A percentile compares a stretch with the other conserved stretches of the same genome.
Evolutionary conservation across 2,329 filamentous ascomycete species (phyloP).

Genomic region (Xylariales sp.): DNA sequence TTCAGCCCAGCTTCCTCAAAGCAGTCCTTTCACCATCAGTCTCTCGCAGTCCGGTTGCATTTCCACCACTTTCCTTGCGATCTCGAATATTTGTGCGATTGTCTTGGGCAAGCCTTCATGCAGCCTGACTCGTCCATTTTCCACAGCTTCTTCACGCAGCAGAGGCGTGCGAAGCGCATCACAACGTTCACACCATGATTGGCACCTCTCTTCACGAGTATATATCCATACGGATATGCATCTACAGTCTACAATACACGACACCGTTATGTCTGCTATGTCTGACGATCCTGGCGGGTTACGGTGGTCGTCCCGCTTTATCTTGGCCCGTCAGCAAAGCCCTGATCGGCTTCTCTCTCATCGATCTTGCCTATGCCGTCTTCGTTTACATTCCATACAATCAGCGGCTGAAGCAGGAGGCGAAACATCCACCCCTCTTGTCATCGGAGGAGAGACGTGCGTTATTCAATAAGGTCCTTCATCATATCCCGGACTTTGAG

Average conservation of each 20-base stretch:
- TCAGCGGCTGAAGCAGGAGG: constrained; percentile 31
- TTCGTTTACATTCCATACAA: constrained; percentile 39
- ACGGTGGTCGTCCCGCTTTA: constrained; percentile 15
- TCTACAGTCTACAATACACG: constrained; percentile 39
- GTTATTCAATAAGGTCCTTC: constrained; percentile 53
- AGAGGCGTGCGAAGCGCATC: too few species aligned
- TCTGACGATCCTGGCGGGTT: constrained; percentile 22
- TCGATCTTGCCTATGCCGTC: constrained; percentile 39
- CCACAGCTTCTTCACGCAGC: too few species aligned
- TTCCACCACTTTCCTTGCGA: too few species aligned
- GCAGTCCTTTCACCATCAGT: too few species aligned
- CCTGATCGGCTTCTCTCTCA: constrained; percentile 26
- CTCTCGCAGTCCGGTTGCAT: too few species aligned
- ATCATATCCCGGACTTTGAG: constrained; percentile 49
- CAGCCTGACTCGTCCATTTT: neutral
- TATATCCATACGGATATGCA: constrained; percentile 40
- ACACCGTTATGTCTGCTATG: constrained; percentile 32
- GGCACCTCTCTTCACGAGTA: constrained; percentile 31
- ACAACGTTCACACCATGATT: constrained; percentile 19
- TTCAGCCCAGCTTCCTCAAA: too few species aligned
- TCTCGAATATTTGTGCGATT: too few species aligned
- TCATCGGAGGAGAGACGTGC: constrained; percentile 42
- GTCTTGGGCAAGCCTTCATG: neutral
- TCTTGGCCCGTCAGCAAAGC: constrained; percentile 14
- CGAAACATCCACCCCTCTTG: constrained; percentile 36